Base-by-base conservation (phyloP, 2,329 filamentous ascomycete genomes). In the Stagonosporopsis rhizophila region DNA sequence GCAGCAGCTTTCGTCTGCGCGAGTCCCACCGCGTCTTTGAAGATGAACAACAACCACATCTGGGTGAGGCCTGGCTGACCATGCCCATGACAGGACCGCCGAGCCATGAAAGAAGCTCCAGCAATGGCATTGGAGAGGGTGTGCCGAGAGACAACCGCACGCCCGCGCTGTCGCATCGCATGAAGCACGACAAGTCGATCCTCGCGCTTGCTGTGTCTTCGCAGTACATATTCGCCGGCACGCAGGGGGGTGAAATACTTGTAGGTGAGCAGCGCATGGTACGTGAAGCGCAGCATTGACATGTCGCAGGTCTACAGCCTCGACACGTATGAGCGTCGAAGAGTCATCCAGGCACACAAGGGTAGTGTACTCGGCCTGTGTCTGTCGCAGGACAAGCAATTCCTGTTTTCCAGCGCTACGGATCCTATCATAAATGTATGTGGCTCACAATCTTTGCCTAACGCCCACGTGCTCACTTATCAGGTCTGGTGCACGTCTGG, bases 321-420 rank as follows among this genome's bases (percentile, higher is more conserved):
- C 40, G 88, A 89, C 64, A 96, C 91, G 7, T 99, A 93, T 73
- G 89, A 96, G 75, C 87, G 89, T 46, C 85, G 90, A 25, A 83
- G 85, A 38, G 88, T 88, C 25, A 87, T 98, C 19, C 90, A 95
- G 73, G 95, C 92, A 5, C 95, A 99, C 79, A 89, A 91, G 72
- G 91, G 95, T 52, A 96, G 92, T 71, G 90, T 99, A 20, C 86
- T 99, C 44, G 92, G 89, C 54, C 83, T 99, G 3, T 90, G 87
- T 71, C 82, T 99, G 23, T 93, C 91, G 8, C 83, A 87, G 47
- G 88, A 96, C 74, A 82, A 86, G 60, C 82, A 82, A 15, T 82
- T 96, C 27, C 85, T 99, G 9, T 94, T 99, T 76, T 98, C 94
- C 11, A 96, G 90, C 67, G 94, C 92, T 9, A 93, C 92, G 64